Conservation (phyloP, 257 asterid species). For the Cordia subcordata region DNA sequence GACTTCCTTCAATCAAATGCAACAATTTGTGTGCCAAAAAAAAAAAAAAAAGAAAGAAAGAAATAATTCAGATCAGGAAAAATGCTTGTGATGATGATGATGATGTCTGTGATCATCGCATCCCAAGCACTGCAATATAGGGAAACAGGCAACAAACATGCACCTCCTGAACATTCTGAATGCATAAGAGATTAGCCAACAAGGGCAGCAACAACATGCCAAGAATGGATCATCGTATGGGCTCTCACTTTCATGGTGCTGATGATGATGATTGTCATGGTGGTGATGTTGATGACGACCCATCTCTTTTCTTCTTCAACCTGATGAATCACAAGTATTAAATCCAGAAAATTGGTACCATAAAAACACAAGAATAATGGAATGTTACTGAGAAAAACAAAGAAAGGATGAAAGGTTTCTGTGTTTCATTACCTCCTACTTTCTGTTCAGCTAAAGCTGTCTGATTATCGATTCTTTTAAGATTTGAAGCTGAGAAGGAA, state of each 20-base stretch:
- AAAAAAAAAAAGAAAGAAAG: too few relatives aligned
- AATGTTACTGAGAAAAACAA: too few relatives aligned
- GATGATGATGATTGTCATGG: slow-evolving; percentile 20
- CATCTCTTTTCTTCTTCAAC: slow-evolving; percentile 13
- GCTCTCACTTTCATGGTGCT: slow-evolving; percentile 5
- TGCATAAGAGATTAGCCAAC: slow-evolving; percentile 27
- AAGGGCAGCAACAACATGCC: slow-evolving; percentile 42
- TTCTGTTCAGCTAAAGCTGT: neutral
- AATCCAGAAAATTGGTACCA: too few relatives aligned
- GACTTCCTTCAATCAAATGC: too few relatives aligned
- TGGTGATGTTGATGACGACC: slow-evolving; percentile 20
- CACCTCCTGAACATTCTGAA: slow-evolving; percentile 37
- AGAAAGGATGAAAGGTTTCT: too few relatives aligned
- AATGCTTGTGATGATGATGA: slow-evolving; percentile 47
- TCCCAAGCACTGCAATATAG: slow-evolving; percentile 59
- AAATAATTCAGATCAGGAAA: slow-evolving; percentile 8
- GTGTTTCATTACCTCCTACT: neutral
- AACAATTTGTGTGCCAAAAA: too few relatives aligned
- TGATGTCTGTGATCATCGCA: slow-evolving; percentile 58
- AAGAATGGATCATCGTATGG: slow-evolving; percentile 21
- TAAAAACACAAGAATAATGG: too few relatives aligned
- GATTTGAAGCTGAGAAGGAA: neutral
- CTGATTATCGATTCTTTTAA: neutral
- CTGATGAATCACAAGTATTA: neutral
- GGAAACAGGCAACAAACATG: slow-evolving; percentile 48